Evolutionary conservation across 2,329 filamentous ascomycete genomes (phyloP).

Genomic region (Xylariaceae sp.): DNA sequence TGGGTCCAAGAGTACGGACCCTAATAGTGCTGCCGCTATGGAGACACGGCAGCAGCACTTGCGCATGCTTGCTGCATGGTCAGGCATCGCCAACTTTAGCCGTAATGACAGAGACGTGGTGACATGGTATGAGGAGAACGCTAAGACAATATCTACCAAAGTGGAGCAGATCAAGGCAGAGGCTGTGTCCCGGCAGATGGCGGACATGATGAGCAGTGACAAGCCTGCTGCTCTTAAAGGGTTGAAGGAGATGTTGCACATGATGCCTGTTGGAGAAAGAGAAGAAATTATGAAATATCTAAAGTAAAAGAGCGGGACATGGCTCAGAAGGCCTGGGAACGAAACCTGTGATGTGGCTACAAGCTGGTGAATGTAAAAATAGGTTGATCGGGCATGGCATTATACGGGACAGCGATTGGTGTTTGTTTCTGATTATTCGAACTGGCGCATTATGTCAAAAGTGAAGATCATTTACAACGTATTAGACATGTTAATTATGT

Average conservation of each 20-base stretch:
- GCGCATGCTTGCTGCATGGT: slow-evolving; percentile 82
- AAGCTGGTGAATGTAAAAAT: background rate
- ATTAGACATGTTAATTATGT: no score
- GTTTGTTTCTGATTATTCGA: background rate
- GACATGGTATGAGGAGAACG: slow-evolving; percentile 95
- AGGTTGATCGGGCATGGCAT: background rate
- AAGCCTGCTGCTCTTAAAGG: slow-evolving; percentile 80
- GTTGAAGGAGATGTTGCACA: slow-evolving; percentile 81
- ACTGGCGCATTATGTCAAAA: no score
- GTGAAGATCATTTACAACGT: no score
- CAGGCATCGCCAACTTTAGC: slow-evolving; percentile 76
- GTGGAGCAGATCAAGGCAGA: slow-evolving; percentile 84
- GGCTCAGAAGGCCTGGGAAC: no score
- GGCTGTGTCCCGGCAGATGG: slow-evolving; percentile 57
- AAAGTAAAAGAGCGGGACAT: slow-evolving; percentile 45
- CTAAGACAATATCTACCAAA: slow-evolving; percentile 81
- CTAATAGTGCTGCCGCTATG: slow-evolving; percentile 40
- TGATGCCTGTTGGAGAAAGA: slow-evolving; percentile 86
- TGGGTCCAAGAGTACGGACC: slow-evolving; percentile 42
- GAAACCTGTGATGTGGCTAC: no score
- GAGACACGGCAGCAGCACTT: slow-evolving; percentile 71
- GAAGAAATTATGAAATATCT: slow-evolving; percentile 76
- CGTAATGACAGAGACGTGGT: slow-evolving; percentile 83
- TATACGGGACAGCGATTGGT: background rate
- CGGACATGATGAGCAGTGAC: slow-evolving; percentile 52